These are phyloP conservation scores for Madurella fahalii DNA, from an alignment of 2,329 filamentous ascomycete species.

Conservation along the genomic window DNA sequence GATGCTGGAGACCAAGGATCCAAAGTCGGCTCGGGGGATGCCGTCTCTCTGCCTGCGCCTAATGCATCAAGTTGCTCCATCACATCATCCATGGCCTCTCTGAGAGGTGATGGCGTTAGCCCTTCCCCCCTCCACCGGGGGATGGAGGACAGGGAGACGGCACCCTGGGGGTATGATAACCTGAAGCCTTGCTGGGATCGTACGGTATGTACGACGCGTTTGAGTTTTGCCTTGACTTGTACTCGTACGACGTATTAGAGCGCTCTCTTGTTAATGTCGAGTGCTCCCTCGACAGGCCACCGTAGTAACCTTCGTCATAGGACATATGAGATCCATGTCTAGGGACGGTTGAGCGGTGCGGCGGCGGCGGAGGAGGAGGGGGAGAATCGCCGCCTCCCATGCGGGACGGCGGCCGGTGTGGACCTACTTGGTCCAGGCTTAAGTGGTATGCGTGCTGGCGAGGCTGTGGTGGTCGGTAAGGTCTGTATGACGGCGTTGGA, in stretches of 20 bases:
- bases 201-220: constrained; percentile 28
- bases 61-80: constrained; percentile 93
- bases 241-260: constrained; percentile 30
- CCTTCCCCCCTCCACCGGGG: constrained; percentile 54
- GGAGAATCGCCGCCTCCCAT: constrained; percentile 48
- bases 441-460: constrained; percentile 22
- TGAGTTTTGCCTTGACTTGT: constrained; percentile 24
- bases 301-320: constrained; percentile 28
- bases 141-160: constrained; percentile 66
- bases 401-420: constrained; percentile 6
- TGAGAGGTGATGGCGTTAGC: constrained; percentile 82
- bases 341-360: constrained; percentile 54
- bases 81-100: constrained; percentile 96
- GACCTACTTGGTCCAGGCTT: constrained; percentile 14
- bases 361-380: constrained; percentile 77
- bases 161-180: constrained; percentile 52
- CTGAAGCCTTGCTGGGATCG: constrained; percentile 33
- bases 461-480: constrained; percentile 24
- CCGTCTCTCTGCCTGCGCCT: constrained; percentile 51
- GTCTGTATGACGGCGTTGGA: constrained; percentile 24
- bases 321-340: constrained; percentile 33
- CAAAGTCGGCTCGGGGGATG: constrained; percentile 53
- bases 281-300: constrained; percentile 13
- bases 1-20: constrained; percentile 90
- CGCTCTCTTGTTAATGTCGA: constrained; percentile 26